phyloP scores from a whole-genome alignment of 2,329 filamentous ascomycete species.

The Pleomassaria siparia region DNA sequence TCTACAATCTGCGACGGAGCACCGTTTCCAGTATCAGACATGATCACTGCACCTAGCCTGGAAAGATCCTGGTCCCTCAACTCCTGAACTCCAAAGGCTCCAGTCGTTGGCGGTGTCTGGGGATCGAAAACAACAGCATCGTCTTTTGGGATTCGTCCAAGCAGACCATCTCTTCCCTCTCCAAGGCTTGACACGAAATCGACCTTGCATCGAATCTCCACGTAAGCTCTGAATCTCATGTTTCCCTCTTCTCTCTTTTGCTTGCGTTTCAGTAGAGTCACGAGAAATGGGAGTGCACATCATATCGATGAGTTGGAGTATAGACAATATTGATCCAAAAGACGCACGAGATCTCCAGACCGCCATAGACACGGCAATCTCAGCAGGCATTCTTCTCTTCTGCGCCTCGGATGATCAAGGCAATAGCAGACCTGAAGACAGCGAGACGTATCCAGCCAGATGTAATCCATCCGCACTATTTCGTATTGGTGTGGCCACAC shows the following conservation, averaged over 20 bases:
- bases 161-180: neutral
- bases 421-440: neutral
- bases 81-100: too few species aligned
- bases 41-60: too few species aligned
- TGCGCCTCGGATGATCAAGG: conserved; percentile 5
- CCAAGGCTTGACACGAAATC: neutral
- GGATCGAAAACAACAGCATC: neutral
- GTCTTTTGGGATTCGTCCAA: conserved; percentile 2
- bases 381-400: conserved; percentile 1
- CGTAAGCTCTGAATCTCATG: neutral
- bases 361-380: neutral
- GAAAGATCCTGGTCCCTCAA: too few species aligned
- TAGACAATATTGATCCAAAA: conserved; percentile 1
- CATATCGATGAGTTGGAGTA: conserved; percentile 4
- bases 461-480: neutral
- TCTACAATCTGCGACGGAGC: too few species aligned
- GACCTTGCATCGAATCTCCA: neutral
- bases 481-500: conserved; percentile 1
- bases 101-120: too few species aligned
- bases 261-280: conserved; percentile 1
- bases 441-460: conserved; percentile 1
- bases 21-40: too few species aligned
- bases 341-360: conserved; percentile 1
- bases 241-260: neutral
- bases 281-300: conserved; percentile 1